A percentile compares a stretch with the other conserved stretches of the same genome.
These are phyloP conservation scores for Tetracladium setigerum DNA, from an alignment of 495 filamentous ascomycete genomes.

Conservation along the genomic window DNA sequence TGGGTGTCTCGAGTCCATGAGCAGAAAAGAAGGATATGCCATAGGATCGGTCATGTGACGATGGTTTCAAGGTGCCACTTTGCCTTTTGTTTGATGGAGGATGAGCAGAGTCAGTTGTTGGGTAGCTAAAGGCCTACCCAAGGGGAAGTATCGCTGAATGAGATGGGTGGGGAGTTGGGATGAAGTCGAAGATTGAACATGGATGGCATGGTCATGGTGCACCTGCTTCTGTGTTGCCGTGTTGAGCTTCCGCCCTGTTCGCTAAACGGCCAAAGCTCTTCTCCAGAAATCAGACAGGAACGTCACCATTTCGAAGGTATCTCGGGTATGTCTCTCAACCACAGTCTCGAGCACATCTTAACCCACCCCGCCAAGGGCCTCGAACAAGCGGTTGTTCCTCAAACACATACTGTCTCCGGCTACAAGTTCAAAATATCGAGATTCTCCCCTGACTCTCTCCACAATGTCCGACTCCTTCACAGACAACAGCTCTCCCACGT, in stretches of 20 bases:
- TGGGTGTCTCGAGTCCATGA: too few species aligned
- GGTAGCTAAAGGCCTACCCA: too few species aligned
- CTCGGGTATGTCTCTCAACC: neutral
- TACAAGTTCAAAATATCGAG: conserved; percentile 2
- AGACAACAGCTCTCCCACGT: conserved; percentile 7
- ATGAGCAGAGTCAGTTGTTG: too few species aligned
- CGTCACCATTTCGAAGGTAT: conserved; percentile 3
- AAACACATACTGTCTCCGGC: neutral
- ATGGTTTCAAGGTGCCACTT: too few species aligned
- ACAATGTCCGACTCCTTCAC: neutral
- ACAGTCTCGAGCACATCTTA: neutral
- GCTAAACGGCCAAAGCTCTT: neutral
- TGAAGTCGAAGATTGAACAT: neutral
- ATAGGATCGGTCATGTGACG: too few species aligned
- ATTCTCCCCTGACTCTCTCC: neutral
- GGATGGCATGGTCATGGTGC: neutral
- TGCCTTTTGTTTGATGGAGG: too few species aligned
- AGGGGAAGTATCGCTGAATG: too few species aligned
- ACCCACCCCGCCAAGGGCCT: neutral
- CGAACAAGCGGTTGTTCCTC: neutral
- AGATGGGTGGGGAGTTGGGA: neutral
- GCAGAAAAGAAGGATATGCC: too few species aligned
- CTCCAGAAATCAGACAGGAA: neutral
- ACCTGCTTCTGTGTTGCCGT: neutral
- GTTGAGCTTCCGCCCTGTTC: neutral